Evolutionary conservation across 1,284 basidiomycete genomes (phyloP).

Genomic region (Ceratobasidium sp.): DNA sequence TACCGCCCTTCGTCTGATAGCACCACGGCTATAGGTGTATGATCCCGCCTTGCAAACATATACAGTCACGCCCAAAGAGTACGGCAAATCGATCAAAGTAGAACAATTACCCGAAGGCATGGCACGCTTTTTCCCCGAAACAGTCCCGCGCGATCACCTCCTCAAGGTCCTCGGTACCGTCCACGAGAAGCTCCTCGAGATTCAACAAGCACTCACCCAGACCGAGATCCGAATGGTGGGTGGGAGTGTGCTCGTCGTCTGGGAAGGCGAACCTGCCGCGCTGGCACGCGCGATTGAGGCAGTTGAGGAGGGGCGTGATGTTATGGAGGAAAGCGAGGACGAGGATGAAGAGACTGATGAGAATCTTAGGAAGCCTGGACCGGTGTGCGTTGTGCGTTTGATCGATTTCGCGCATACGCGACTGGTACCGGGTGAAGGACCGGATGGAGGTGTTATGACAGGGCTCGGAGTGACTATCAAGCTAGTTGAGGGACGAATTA

Average conservation of each 20-base stretch:
- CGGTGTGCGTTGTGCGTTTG: slow-evolving; percentile 77
- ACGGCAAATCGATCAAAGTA: slow-evolving; percentile 81
- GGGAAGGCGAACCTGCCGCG: slow-evolving; percentile 76
- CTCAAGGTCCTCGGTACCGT: slow-evolving; percentile 73
- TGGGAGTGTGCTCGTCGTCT: slow-evolving; percentile 83
- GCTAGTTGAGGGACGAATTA: slow-evolving; percentile 67
- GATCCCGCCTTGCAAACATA: slow-evolving; percentile 69
- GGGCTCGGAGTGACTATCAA: slow-evolving; percentile 76
- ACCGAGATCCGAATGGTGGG: slow-evolving; percentile 87
- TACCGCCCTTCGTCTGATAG: not conserved
- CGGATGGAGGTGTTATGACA: slow-evolving; percentile 80
- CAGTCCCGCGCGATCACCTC: slow-evolving; percentile 71
- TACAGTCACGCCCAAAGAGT: slow-evolving; percentile 78
- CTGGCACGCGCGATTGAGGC: slow-evolving; percentile 61
- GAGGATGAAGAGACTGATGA: slow-evolving; percentile 54
- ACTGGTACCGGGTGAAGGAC: slow-evolving; percentile 77
- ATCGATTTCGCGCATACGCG: slow-evolving; percentile 96
- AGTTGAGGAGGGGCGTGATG: slow-evolving; percentile 54
- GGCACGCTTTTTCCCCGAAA: slow-evolving; percentile 77
- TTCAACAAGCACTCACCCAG: slow-evolving; percentile 65
- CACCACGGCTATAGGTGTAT: slow-evolving; percentile 70
- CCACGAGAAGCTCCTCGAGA: slow-evolving; percentile 68
- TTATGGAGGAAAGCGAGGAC: slow-evolving; percentile 49
- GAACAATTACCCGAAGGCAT: slow-evolving; percentile 81
- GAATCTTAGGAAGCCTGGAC: slow-evolving; percentile 57